Base-by-base conservation (phyloP, 2,329 filamentous ascomycete species). In the Mycosphaerella sp. region DNA sequence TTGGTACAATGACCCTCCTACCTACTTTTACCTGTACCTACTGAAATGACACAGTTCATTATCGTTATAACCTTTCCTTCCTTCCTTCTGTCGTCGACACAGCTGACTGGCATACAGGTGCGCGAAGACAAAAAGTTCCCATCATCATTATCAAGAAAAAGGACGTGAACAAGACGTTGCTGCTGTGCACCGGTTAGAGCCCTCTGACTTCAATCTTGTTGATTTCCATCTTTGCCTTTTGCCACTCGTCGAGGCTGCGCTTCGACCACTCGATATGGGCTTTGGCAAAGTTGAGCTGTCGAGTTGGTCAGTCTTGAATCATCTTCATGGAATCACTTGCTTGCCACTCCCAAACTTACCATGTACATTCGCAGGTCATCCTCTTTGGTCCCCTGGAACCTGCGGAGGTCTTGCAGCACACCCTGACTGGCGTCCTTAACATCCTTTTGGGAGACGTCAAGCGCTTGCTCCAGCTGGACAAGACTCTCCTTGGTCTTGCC, bases 341-440 rank as follows among this genome's bases (percentile, higher is more conserved):
- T 29, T 29, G 26, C 26, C 26, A 29, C 2, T 29, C 26, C 26
- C 26, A 7, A 7, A 73, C 87, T 74, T 76, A 96, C 93, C 93
- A 98, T 98, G 70, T 97, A 97, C 59, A 88, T 83, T 67, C 84
- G 85, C 66, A 98, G 71, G 69, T 98, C 93, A 48, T 92, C 89
- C 73, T 98, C 95, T 72, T 98, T 98, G 73, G 97, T 91, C 55
- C 78, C 78, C 72, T 98, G 95, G 73, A 98, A 98, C 57, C 93
- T 79, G 74, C 90, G 89, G 56, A 98, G 75, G 68, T 98, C 93
- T 65, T 87, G 86, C 63, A 98, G 73, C 4, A 97, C 89, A 49
- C 89, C 95, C 2, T 82, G 78, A 67, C 90, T 96, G 7, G 93
- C 93, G 66, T 97, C 89, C 69, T 87, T 91, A 57, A 97, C 93